A percentile compares a stretch with the other conserved stretches of the same genome.
These are phyloP conservation scores for Neurospora sp. DNA, from an alignment of 495 filamentous ascomycete species.

Conservation along the genomic window DNA sequence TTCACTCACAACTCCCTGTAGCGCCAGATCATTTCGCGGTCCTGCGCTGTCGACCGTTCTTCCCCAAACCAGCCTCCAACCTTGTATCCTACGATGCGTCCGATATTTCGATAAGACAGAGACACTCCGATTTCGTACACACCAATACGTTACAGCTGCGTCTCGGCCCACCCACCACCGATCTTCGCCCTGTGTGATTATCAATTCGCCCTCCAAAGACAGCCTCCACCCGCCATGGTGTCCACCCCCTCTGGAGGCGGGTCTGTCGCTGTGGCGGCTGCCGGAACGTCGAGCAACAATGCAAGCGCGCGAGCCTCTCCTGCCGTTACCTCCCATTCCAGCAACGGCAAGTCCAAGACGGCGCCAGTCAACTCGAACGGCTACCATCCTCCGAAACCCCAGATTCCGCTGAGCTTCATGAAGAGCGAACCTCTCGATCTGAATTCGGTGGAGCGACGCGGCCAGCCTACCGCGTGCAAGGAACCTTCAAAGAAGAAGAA, in stretches of 20 bases:
- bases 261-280: slow-evolving; percentile 22
- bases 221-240: slow-evolving; percentile 25
- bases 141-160: background rate
- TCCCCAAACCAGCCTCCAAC: background rate
- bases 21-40: background rate
- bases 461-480: slow-evolving; percentile 61
- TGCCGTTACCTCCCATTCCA: slow-evolving; percentile 25
- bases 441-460: slow-evolving; percentile 82
- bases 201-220: background rate
- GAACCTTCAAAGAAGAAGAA: slow-evolving; percentile 65
- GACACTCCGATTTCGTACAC: background rate
- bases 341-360: slow-evolving; percentile 31
- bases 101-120: background rate
- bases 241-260: slow-evolving; percentile 29
- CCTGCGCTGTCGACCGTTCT: background rate
- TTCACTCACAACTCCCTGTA: background rate
- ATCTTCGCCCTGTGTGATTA: background rate
- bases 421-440: slow-evolving; percentile 61
- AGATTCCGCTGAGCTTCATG: slow-evolving; percentile 42
- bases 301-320: slow-evolving; percentile 40
- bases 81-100: background rate
- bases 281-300: slow-evolving; percentile 23
- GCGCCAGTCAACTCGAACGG: slow-evolving; percentile 41
- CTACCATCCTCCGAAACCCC: slow-evolving; percentile 39
- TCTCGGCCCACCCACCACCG: slow-evolving; percentile 1